Percentiles rank a stretch among this genome's conserved stretches.
phyloP scores from a whole-genome alignment of 441 rosid genomes.

The Croton laevigatus region DNA sequence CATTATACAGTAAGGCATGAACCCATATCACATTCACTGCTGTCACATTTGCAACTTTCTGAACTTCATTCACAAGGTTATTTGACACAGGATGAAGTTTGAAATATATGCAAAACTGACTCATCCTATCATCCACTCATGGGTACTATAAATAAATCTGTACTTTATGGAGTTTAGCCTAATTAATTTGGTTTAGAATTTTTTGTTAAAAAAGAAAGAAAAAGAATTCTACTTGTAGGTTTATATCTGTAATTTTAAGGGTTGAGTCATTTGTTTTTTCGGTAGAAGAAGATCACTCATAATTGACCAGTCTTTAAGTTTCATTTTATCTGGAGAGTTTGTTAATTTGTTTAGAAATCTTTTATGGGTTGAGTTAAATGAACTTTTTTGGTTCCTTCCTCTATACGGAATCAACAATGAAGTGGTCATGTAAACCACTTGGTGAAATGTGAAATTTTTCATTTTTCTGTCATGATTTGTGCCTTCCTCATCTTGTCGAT shows the following conservation, averaged over 20 bases:
- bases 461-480: neutral
- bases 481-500: neutral
- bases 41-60: conserved; percentile 3
- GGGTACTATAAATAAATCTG: neutral
- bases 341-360: neutral
- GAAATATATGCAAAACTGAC: neutral
- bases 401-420: neutral
- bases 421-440: neutral
- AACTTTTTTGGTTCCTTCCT: neutral
- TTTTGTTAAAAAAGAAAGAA: neutral
- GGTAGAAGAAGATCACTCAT: neutral
- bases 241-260: neutral
- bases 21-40: conserved; percentile 17
- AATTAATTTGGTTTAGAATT: no score
- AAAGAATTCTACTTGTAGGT: neutral
- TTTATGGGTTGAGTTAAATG: neutral
- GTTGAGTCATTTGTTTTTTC: neutral
- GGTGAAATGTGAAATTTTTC: neutral
- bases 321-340: neutral
- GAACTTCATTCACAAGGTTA: neutral
- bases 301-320: neutral
- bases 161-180: neutral
- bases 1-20: conserved; percentile 90
- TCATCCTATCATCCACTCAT: neutral
- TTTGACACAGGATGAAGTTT: neutral